These are phyloP conservation scores for Caryopteris hybrid DNA, from an alignment of 305 asterid species.

Conservation along the genomic window DNA sequence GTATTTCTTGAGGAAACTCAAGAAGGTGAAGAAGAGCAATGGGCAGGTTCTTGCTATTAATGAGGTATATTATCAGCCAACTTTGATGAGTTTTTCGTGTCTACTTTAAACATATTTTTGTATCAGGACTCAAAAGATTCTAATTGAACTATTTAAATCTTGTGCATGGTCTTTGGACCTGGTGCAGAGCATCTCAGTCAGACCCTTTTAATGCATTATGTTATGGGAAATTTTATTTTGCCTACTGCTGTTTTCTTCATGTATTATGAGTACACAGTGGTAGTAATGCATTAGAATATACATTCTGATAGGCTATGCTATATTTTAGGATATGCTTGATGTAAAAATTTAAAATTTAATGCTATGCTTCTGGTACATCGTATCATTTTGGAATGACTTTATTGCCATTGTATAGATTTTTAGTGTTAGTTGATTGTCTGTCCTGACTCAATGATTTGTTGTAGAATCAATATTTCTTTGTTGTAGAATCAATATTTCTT, in stretches of 20 bases:
- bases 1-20: constrained; percentile 51
- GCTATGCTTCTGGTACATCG: too few species aligned
- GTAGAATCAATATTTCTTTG: not conserved
- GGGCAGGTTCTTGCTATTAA: constrained; percentile 36
- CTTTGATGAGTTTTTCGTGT: not conserved
- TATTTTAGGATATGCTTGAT: not conserved
- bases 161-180: not conserved
- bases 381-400: not conserved
- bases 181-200: not conserved
- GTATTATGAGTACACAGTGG: not conserved
- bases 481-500: not conserved
- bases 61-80: constrained; percentile 22
- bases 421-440: not conserved
- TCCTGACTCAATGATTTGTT: too few species aligned
- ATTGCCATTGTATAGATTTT: not conserved
- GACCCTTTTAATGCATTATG: not conserved
- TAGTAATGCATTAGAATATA: not conserved
- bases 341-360: not conserved
- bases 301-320: not conserved
- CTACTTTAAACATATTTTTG: not conserved
- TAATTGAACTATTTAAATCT: not conserved
- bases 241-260: not conserved
- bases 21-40: constrained; percentile 46
- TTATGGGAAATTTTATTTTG: not conserved
- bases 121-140: not conserved